Conservation (phyloP, 2,329 filamentous ascomycete species). For the Exutisphaerella laricina region DNA sequence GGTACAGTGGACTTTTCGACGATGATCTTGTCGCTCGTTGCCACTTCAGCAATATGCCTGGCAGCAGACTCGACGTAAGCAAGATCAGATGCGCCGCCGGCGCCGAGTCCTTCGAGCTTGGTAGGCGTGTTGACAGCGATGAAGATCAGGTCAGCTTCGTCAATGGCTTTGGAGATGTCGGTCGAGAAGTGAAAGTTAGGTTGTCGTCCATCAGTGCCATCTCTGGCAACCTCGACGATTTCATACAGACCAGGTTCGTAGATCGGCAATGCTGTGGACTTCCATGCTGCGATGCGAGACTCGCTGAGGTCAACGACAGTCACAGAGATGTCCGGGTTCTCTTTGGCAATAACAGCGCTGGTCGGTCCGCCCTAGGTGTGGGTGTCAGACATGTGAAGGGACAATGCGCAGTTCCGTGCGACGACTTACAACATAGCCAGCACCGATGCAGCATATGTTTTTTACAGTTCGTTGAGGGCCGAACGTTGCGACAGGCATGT, state of each 20-base stretch:
- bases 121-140: conserved; percentile 76
- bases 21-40: conserved; percentile 63
- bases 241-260: conserved; percentile 67
- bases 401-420: neutral
- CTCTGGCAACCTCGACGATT: conserved; percentile 59
- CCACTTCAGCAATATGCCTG: conserved; percentile 60
- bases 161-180: conserved; percentile 56
- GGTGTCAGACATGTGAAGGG: conserved; percentile 11
- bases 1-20: conserved; percentile 81
- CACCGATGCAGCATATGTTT: conserved; percentile 68
- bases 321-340: conserved; percentile 65
- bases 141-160: conserved; percentile 66
- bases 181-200: conserved; percentile 71
- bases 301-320: conserved; percentile 69
- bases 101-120: conserved; percentile 63
- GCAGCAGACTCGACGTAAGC: conserved; percentile 65
- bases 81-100: conserved; percentile 67
- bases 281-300: conserved; percentile 64
- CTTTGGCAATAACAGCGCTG: conserved; percentile 65
- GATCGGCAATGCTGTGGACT: conserved; percentile 66
- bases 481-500: neutral
- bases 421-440: conserved; percentile 65
- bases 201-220: conserved; percentile 41
- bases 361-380: conserved; percentile 61
- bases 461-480: conserved; percentile 12